Percentiles rank a stretch among this genome's conserved stretches.
phyloP scores from a whole-genome alignment of 225 moss, liverwort and hornwort genomes.

The Neckera pumila region DNA sequence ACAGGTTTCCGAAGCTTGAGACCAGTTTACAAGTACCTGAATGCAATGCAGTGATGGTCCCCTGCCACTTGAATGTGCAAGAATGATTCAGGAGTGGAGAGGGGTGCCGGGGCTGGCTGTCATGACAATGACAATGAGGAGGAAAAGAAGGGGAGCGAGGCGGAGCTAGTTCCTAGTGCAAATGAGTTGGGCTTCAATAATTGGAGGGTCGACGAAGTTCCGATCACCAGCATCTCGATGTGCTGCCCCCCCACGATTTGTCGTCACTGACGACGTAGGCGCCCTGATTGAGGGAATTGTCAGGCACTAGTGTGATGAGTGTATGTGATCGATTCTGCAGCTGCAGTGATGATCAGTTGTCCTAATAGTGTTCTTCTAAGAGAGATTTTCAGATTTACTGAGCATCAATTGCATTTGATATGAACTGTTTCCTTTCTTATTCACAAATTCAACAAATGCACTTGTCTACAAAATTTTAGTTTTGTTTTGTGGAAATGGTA shows the following conservation, averaged over 20 bases:
- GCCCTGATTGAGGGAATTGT: constrained; percentile 22
- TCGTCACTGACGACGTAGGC: neutral
- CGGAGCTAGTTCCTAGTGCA: neutral
- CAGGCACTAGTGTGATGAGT: neutral
- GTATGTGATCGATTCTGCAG: neutral
- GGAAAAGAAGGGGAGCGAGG: neutral
- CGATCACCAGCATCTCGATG: neutral
- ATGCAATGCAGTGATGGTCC: neutral
- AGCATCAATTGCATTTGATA: too few species aligned
- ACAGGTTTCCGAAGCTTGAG: neutral
- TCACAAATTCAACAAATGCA: too few species aligned
- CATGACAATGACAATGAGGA: neutral
- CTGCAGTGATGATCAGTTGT: neutral
- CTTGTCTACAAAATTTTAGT: too few species aligned
- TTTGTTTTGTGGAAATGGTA: neutral
- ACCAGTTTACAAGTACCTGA: neutral
- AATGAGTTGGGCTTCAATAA: neutral
- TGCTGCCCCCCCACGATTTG: neutral
- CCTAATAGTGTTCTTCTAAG: too few species aligned
- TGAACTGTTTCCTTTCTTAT: too few species aligned
- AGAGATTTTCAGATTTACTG: too few species aligned
- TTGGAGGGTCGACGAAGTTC: neutral
- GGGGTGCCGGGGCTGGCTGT: neutral
- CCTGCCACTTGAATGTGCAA: neutral
- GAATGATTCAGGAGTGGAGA: neutral